phyloP scores from a whole-genome alignment of 441 rosid genomes.

The Eutrema salsugineum region DNA sequence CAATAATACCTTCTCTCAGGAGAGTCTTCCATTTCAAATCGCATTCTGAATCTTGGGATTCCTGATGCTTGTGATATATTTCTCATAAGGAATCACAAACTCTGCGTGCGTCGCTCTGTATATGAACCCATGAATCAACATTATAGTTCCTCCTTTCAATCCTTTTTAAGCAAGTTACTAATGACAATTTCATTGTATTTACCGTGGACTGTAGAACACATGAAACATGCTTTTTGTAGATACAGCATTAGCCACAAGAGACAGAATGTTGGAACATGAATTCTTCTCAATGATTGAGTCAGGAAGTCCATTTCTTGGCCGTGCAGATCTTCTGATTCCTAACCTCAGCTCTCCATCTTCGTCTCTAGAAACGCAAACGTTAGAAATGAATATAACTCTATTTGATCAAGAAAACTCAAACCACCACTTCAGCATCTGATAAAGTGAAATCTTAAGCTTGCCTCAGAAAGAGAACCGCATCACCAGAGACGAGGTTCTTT shows the following conservation, averaged over 20 bases:
- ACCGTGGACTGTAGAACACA: conserved; percentile 94
- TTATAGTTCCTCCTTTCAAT: not conserved
- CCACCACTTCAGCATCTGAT: not conserved
- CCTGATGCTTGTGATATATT: conserved; percentile 62
- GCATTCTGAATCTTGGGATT: conserved; percentile 76
- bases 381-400: not conserved
- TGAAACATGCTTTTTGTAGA: conserved; percentile 63
- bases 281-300: conserved; percentile 53
- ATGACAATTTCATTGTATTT: conserved; percentile 15
- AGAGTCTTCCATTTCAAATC: conserved; percentile 75
- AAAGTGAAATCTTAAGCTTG: conserved; percentile 22
- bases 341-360: conserved; percentile 79
- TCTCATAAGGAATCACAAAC: conserved; percentile 73
- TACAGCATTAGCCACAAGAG: conserved; percentile 68
- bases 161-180: not conserved
- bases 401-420: not conserved
- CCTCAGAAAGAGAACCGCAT: conserved; percentile 92
- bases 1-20: conserved; percentile 74
- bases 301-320: conserved; percentile 76
- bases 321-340: conserved; percentile 76
- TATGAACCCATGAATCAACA: conserved; percentile 8
- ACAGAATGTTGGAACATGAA: conserved; percentile 49
- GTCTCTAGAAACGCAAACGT: conserved; percentile 45
- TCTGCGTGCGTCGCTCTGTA: conserved; percentile 85
- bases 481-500: conserved; percentile 91